These are phyloP conservation scores for Gaillardinia entomophila DNA, from an alignment of 805 yeast species.

Conservation along the genomic window DNA sequence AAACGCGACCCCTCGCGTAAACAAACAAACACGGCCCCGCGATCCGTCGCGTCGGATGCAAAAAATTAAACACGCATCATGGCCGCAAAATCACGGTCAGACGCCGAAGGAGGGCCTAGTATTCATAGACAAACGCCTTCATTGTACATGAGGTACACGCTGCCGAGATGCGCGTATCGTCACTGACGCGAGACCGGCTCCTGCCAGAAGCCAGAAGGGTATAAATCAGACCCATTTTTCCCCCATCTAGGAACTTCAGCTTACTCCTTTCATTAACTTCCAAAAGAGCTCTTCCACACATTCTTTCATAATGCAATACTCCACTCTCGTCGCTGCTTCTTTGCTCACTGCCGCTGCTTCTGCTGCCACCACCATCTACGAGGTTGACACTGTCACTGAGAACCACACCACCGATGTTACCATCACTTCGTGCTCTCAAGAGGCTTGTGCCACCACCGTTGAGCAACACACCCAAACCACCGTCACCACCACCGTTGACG, in stretches of 20 bases:
- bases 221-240: background rate
- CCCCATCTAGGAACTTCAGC: background rate
- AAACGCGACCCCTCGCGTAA: too few species aligned
- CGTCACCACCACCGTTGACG: slow-evolving; percentile 28
- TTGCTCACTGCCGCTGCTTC: slow-evolving; percentile 13
- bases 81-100: too few species aligned
- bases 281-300: slow-evolving; percentile 1
- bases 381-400: slow-evolving; percentile 11
- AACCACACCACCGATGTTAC: slow-evolving; percentile 16
- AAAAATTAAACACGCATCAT: too few species aligned
- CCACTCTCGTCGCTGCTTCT: slow-evolving; percentile 15
- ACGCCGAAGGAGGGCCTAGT: too few species aligned
- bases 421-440: slow-evolving; percentile 19
- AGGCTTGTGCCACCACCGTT: slow-evolving; percentile 13
- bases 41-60: too few species aligned
- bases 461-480: slow-evolving; percentile 3
- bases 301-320: slow-evolving; percentile 15
- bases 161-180: background rate
- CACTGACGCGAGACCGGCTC: too few species aligned
- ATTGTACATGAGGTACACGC: too few species aligned
- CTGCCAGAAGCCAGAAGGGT: too few species aligned
- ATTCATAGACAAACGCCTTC: too few species aligned
- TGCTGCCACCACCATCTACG: slow-evolving; percentile 9
- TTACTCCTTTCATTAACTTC: background rate
- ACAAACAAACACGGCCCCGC: too few species aligned